Evolutionary conservation across 2,329 filamentous ascomycete species (phyloP).

Genomic region (Aspergillus sp.): DNA sequence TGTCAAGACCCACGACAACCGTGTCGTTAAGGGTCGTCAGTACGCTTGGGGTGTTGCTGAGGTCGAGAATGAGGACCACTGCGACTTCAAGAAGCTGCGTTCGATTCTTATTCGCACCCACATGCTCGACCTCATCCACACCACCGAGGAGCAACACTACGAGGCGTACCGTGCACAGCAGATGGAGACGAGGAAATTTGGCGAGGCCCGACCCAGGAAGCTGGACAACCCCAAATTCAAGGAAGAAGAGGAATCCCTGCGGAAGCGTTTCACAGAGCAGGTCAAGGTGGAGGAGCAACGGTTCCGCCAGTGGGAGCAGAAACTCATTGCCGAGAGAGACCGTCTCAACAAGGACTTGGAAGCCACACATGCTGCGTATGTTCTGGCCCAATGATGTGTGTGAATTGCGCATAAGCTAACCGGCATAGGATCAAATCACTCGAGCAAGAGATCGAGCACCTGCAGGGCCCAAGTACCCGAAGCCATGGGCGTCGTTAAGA

Average conservation of each 20-base stretch:
- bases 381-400: slow-evolving; percentile 7
- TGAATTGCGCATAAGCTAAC: slow-evolving; percentile 20
- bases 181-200: slow-evolving; percentile 99
- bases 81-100: slow-evolving; percentile 99
- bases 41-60: slow-evolving; percentile 99
- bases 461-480: slow-evolving; percentile 85
- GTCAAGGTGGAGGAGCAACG: slow-evolving; percentile 99
- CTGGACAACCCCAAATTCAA: slow-evolving; percentile 99
- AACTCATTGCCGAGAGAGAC: slow-evolving; percentile 97
- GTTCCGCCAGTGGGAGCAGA: slow-evolving; percentile 99
- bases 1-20: slow-evolving; percentile 90
- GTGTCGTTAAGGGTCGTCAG: slow-evolving; percentile 97
- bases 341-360: slow-evolving; percentile 99
- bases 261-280: slow-evolving; percentile 99
- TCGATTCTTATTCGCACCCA: slow-evolving; percentile 98
- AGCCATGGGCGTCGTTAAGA: slow-evolving; percentile 83
- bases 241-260: slow-evolving; percentile 96
- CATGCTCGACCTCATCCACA: slow-evolving; percentile 99
- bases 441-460: slow-evolving; percentile 83
- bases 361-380: slow-evolving; percentile 77
- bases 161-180: slow-evolving; percentile 98
- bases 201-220: slow-evolving; percentile 93
- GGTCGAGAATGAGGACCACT: slow-evolving; percentile 99
- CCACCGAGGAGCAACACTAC: slow-evolving; percentile 98
- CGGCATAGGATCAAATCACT: slow-evolving; percentile 42